Conservation (phyloP, 441 rosid species). For the Euphorbia celastroides region DNA sequence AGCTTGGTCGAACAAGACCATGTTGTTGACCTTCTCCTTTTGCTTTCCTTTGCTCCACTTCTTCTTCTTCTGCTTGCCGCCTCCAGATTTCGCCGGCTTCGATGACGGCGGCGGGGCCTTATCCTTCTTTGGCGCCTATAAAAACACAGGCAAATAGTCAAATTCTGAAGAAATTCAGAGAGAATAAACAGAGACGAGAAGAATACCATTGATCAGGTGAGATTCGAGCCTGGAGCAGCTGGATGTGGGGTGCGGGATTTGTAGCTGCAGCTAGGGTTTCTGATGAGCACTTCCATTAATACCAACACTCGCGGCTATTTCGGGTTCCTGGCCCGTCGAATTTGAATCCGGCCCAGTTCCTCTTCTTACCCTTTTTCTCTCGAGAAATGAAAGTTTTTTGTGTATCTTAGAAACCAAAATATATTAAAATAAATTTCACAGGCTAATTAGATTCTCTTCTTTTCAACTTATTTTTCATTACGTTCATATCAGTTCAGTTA, state of each 20-base stretch:
- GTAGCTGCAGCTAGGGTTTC: background rate
- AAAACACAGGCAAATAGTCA: too few relatives aligned
- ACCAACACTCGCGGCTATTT: background rate
- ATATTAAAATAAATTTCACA: too few relatives aligned
- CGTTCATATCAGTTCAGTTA: too few relatives aligned
- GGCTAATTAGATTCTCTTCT: too few relatives aligned
- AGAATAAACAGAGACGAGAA: background rate
- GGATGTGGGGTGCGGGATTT: background rate
- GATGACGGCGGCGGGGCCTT: constrained; percentile 54
- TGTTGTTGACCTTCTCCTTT: constrained; percentile 75
- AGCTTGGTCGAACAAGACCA: constrained; percentile 56
- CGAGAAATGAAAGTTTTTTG: too few relatives aligned
- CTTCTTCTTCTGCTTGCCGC: constrained; percentile 69
- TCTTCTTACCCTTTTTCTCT: too few relatives aligned
- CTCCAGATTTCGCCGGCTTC: constrained; percentile 57
- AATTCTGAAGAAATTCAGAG: background rate
- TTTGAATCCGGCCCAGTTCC: too few relatives aligned
- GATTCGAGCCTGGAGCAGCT: background rate
- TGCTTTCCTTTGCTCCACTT: constrained; percentile 83
- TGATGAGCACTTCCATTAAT: background rate
- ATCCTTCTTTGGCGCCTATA: constrained; percentile 55
- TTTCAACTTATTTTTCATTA: too few relatives aligned
- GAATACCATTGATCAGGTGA: background rate
- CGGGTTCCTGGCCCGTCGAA: background rate
- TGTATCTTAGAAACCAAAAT: too few relatives aligned